Percentiles rank a stretch among this genome's conserved stretches.
These are phyloP conservation scores for Penicillium sp. DNA, from an alignment of 2,329 filamentous ascomycete genomes.

Conservation along the genomic window DNA sequence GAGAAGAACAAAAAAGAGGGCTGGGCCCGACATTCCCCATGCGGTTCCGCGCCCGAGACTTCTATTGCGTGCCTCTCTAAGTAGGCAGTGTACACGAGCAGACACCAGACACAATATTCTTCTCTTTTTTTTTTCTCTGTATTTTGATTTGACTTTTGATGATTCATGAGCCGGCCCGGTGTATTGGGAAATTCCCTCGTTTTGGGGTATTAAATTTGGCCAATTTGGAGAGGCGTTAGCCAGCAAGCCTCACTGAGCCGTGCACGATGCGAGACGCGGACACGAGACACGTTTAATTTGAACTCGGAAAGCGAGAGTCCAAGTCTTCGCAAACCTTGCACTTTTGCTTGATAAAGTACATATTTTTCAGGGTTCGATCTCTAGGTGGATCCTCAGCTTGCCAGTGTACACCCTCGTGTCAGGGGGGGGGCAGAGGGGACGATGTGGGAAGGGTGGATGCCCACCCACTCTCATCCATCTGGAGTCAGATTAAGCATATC, in stretches of 20 bases:
- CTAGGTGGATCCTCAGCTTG: constrained; percentile 6
- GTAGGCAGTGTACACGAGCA: constrained; percentile 1
- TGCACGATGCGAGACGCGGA: background rate
- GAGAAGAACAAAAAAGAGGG: background rate
- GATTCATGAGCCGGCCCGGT: background rate
- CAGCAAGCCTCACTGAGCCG: background rate
- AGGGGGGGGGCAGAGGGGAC: constrained; percentile 5
- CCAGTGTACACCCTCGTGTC: constrained; percentile 7
- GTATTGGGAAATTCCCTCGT: background rate
- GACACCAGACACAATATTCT: background rate
- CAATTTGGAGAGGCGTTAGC: background rate
- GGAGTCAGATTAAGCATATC: constrained; percentile 36
- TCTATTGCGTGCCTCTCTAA: background rate
- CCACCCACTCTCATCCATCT: constrained; percentile 13
- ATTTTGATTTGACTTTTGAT: background rate
- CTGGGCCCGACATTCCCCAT: constrained; percentile 2
- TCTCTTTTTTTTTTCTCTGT: background rate
- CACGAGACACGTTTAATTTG: constrained; percentile 3
- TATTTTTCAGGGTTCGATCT: too few species aligned
- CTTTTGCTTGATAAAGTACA: background rate
- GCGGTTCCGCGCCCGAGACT: background rate
- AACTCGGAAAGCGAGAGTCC: background rate
- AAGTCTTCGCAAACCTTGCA: too few species aligned
- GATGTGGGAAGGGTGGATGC: constrained; percentile 15
- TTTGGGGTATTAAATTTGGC: constrained; percentile 1